Percentiles rank a stretch among this genome's conserved stretches.
phyloP scores from a whole-genome alignment of 768 basidiomycete species.

The Candolleomyces aberdarensis region DNA sequence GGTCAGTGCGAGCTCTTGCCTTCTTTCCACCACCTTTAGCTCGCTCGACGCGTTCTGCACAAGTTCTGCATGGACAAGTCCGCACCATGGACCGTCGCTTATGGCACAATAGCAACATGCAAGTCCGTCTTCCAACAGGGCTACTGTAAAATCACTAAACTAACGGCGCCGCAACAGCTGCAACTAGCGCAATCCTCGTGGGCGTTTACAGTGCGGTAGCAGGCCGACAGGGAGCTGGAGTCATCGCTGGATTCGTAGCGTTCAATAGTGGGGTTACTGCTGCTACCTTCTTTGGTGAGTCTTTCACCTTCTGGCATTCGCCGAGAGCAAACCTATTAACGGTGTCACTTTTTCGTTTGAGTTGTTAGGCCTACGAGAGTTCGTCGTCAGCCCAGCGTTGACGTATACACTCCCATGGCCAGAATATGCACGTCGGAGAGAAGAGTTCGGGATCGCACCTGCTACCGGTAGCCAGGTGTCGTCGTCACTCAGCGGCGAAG shows the following conservation, averaged over 20 bases:
- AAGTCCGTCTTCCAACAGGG: slow-evolving; percentile 58
- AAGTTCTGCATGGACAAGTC: slow-evolving; percentile 26
- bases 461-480: too few species aligned
- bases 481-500: not conserved
- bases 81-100: slow-evolving; percentile 41
- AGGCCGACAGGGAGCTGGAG: slow-evolving; percentile 42
- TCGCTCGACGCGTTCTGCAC: not conserved
- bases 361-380: slow-evolving; percentile 84
- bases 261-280: slow-evolving; percentile 72
- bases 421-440: slow-evolving; percentile 45
- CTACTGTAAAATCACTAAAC: slow-evolving; percentile 19
- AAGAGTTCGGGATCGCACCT: slow-evolving; percentile 19
- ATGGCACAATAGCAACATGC: slow-evolving; percentile 70
- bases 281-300: slow-evolving; percentile 76
- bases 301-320: too few species aligned
- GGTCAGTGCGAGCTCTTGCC: not conserved
- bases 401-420: slow-evolving; percentile 39
- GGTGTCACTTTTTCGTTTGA: too few species aligned
- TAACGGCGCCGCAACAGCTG: slow-evolving; percentile 38
- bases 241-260: slow-evolving; percentile 57
- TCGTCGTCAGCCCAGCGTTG: slow-evolving; percentile 63
- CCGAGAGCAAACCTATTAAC: too few species aligned
- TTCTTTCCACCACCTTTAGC: not conserved
- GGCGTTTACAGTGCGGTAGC: slow-evolving; percentile 44
- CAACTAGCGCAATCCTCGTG: slow-evolving; percentile 48